Conservation (phyloP, 108 stramenopile species). For the Tribonema minus region DNA sequence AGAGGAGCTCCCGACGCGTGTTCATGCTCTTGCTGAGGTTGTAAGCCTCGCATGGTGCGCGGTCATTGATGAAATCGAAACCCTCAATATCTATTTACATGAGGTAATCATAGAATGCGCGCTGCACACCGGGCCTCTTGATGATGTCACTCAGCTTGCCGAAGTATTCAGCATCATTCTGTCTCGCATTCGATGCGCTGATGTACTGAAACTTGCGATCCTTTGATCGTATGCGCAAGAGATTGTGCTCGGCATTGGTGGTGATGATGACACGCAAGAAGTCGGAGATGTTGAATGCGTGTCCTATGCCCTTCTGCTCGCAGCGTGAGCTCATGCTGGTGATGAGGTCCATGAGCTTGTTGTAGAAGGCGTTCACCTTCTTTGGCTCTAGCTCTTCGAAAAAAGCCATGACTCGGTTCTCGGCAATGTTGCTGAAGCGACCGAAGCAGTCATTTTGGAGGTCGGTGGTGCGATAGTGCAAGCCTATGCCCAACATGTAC, state of each 20-base stretch:
- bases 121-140: background rate
- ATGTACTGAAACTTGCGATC: background rate
- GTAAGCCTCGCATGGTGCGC: background rate
- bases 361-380: background rate
- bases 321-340: background rate
- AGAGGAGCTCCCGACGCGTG: too few species aligned
- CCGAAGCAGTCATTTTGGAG: background rate
- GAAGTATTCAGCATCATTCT: background rate
- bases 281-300: background rate
- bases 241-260: background rate
- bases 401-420: background rate
- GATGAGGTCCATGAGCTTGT: background rate
- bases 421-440: background rate
- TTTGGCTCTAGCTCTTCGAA: background rate
- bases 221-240: background rate
- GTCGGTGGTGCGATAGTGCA: background rate
- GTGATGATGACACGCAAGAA: background rate
- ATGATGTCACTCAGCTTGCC: background rate
- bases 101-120: background rate
- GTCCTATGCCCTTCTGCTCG: background rate
- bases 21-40: background rate
- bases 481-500: background rate
- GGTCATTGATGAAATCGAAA: background rate
- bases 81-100: background rate
- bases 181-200: background rate